These are phyloP conservation scores for Chaetomiaceae sp. DNA, from an alignment of 2,329 filamentous ascomycete genomes.

Conservation along the genomic window DNA sequence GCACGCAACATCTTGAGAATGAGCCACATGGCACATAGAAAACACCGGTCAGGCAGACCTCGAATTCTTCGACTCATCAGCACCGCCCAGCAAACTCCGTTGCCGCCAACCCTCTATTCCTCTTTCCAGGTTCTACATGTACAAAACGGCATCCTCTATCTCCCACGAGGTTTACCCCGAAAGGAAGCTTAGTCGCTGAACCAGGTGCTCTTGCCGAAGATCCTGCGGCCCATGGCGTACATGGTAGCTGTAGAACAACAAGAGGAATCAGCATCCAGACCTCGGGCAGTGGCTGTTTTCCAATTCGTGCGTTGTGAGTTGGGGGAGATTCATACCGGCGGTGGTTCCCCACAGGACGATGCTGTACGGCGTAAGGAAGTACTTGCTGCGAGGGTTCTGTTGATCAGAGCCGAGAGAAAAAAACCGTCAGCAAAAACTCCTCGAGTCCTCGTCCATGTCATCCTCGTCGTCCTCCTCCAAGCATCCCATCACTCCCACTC, in stretches of 20 bases:
- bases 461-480: neutral
- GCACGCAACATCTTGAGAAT: neutral
- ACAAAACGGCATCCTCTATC: slow-evolving; percentile 8
- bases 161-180: neutral
- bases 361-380: slow-evolving; percentile 65
- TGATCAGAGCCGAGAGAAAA: slow-evolving; percentile 9
- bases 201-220: slow-evolving; percentile 76
- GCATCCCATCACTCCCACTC: neutral
- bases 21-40: slow-evolving; percentile 6
- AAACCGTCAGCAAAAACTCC: slow-evolving; percentile 19
- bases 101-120: slow-evolving; percentile 1
- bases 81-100: neutral
- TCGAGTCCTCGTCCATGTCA: neutral
- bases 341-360: slow-evolving; percentile 57
- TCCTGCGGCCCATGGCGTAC: slow-evolving; percentile 70
- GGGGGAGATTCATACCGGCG: slow-evolving; percentile 47
- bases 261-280: neutral
- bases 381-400: slow-evolving; percentile 60
- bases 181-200: slow-evolving; percentile 47
- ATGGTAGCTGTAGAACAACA: slow-evolving; percentile 43
- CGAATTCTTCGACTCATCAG: neutral
- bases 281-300: neutral
- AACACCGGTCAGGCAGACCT: slow-evolving; percentile 5
- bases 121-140: slow-evolving; percentile 18
- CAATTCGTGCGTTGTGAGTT: too few species aligned